Conservation (phyloP, 305 asterid genomes). For the Striga hermonthica region DNA sequence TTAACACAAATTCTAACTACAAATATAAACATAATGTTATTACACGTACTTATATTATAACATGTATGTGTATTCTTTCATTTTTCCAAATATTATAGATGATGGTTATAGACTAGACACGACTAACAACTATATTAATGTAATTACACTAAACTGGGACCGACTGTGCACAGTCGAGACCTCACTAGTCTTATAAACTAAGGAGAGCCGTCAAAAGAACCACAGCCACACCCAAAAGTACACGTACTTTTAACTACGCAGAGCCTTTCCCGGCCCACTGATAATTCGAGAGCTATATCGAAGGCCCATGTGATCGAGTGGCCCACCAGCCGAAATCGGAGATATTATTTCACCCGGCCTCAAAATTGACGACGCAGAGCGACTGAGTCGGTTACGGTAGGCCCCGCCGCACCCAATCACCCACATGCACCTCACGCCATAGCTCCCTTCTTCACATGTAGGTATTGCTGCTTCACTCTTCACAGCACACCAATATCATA, state of each 20-base stretch:
- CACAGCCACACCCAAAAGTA: conserved; percentile 31
- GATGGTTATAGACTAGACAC: too few relatives aligned
- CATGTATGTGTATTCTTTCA: too few relatives aligned
- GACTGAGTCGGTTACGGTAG: conserved; percentile 23
- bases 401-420: conserved; percentile 42
- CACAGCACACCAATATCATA: neutral
- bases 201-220: too few relatives aligned
- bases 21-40: too few relatives aligned
- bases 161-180: too few relatives aligned
- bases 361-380: neutral
- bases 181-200: too few relatives aligned
- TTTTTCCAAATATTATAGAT: too few relatives aligned
- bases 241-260: neutral
- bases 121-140: too few relatives aligned
- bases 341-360: conserved; percentile 10
- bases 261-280: conserved; percentile 1
- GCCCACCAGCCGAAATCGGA: conserved; percentile 29
- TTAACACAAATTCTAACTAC: too few relatives aligned
- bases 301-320: conserved; percentile 31
- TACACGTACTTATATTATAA: too few relatives aligned
- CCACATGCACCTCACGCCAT: conserved; percentile 37
- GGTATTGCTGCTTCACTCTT: conserved; percentile 31
- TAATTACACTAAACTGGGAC: too few relatives aligned
- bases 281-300: conserved; percentile 7
- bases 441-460: conserved; percentile 41